Evolutionary conservation across 768 basidiomycete genomes (phyloP), one percentile per base, ranked within the genome.

Genomic region (Podaxis sp.): DNA sequence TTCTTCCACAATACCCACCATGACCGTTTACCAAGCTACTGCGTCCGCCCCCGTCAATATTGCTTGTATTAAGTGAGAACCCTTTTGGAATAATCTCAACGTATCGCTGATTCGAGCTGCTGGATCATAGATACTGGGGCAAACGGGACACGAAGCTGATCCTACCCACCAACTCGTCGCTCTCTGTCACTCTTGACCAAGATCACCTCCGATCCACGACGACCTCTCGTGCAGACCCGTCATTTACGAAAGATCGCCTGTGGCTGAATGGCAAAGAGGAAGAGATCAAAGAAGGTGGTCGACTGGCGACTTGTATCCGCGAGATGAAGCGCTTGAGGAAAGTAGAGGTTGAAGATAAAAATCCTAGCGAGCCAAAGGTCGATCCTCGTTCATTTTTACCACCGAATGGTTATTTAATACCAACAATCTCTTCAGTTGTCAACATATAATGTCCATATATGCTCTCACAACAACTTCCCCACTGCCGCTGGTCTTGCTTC

Each of bases 401-500:
- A 47, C 29, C 53, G 15, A 63, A 27, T 24, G 49, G 12, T 15
- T 24, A 6, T n/a, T 15, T 50, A 27, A 50, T 24, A 27, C 50
- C 64, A 65, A 13, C 67, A 59, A 63, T 57, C 43, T 29, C 58
- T 36, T 33, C 68, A 92, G 89, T 75, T 96, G 40, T 91, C 94
- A 0, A 67, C 77, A 15, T 91, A 78, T 74, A 77, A 83, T 17
- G 85, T 98, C 3, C 95, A 94, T 78, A 94, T 99, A 69, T 86
- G 87, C 61, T 98, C 96, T 6, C 89, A 86, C 78, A 99, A 99
- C 83, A 98, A 98, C 80, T 98, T 99, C 82, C 97, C 97, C 33
- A 99, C 97, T 13, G 97, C 97, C 13, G 97, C 97, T 0, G 97
- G 97, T 3, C 87, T 99, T 50, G 97, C 97, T 1, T 98, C 96